Base-by-base conservation (phyloP, 2,329 filamentous ascomycete genomes). In the Thermothelomyces thermophilus region DNA sequence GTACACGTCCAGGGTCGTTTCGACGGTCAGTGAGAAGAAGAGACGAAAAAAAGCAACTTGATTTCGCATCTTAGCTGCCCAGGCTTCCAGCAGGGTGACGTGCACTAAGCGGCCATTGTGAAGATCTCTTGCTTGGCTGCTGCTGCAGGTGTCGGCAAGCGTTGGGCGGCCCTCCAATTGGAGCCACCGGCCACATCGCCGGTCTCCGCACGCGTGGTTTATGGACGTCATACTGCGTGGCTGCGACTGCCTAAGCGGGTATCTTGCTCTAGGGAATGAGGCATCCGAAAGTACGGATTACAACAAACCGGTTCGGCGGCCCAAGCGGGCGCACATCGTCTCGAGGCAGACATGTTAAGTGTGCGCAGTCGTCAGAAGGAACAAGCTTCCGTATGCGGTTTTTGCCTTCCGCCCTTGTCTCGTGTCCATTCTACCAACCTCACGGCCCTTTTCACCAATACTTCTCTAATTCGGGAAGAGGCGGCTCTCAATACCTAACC, bases 221-320 rank as follows among this genome's bases (percentile, higher is more conserved):
- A 26, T 26, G 14, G 41, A 46, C 41, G 48, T 50, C 48, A 50
- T 50, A 9, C 28, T 16, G 34, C 39, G 14, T 26, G 0, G 11
- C 9, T 17, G 22, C 46, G 39, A 33, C 19, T 43, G 46, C 46
- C 46, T 22, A 26, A n/a, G n/a, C 9, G 39, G 39, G 16, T 36
- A 24, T 22, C 48, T 10, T 43, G n/a, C n/a, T n/a, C n/a, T n/a
- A n/a, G n/a, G n/a, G 37, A 20, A 30, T 20, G n/a, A 19, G 8
- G 24, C 5, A 26, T 26, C 22, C 20, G 17, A 3, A 17, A 7
- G 37, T 16, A 24, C 31, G 19, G 26, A 7, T 31, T 16, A 24
- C 31, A n/a, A 19, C 37, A 43, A 43, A 39, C 39, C 39, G 43
- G 43, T 28, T 43, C 37, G 5, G 9, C 31, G 19, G 1, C 16